Evolutionary conservation across 2,329 filamentous ascomycete genomes (phyloP).

Genomic region (Cercospora brassicicola): DNA sequence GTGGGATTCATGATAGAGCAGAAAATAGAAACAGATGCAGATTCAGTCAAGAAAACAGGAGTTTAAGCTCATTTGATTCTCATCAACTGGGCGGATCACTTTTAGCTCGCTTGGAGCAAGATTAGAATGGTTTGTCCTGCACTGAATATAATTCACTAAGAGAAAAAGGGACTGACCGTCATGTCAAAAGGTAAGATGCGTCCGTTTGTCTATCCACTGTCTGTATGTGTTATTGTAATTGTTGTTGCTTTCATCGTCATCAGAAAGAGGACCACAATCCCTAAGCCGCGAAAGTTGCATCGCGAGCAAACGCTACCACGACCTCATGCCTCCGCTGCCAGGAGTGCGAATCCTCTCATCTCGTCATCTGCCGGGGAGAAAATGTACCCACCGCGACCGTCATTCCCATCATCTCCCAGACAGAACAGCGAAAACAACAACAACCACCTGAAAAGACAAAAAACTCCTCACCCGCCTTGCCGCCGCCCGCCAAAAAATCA

Average conservation of each 20-base stretch:
- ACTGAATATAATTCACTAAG: too few relatives aligned
- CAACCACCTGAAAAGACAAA: background rate
- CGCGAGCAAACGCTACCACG: background rate
- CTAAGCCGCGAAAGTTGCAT: background rate
- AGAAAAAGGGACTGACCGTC: too few relatives aligned
- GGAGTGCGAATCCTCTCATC: background rate
- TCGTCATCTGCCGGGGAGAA: background rate
- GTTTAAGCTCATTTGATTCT: too few relatives aligned
- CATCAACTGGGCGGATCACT: too few relatives aligned
- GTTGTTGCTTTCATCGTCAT: background rate
- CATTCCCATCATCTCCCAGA: background rate
- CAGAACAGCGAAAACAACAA: background rate
- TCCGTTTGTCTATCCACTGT: conserved; percentile 3
- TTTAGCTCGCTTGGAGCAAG: too few relatives aligned
- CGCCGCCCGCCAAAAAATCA: background rate
- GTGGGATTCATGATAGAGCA: background rate
- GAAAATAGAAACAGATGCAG: background rate
- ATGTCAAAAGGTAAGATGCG: background rate
- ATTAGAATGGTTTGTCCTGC: too few relatives aligned
- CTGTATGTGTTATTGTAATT: conserved; percentile 1
- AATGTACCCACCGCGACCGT: background rate
- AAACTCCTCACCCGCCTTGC: background rate
- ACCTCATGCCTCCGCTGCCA: background rate
- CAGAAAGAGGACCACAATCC: background rate
- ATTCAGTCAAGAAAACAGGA: background rate